Evolutionary conservation across 768 basidiomycete species (phyloP).

Genomic region (Termitomyces sp.): DNA sequence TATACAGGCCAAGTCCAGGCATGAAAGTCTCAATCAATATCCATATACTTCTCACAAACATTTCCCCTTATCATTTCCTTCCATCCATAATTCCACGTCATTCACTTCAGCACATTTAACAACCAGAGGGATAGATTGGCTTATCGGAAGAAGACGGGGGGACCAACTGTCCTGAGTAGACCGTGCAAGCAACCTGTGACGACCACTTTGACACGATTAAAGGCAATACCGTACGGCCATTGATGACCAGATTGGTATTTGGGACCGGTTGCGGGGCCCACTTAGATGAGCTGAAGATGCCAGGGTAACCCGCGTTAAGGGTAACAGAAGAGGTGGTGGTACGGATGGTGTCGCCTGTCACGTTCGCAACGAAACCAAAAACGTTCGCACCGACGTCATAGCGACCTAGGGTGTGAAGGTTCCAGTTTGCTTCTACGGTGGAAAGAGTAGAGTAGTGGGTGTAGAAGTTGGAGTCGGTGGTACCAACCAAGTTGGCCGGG

Average conservation of each 20-base stretch:
- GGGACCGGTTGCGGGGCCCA: conserved; percentile 15
- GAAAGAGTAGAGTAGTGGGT: conserved; percentile 55
- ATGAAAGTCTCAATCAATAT: background rate
- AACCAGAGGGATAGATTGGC: background rate
- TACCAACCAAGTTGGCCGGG: conserved; percentile 34
- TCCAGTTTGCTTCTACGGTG: conserved; percentile 61
- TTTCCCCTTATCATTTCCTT: background rate
- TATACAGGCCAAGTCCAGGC: background rate
- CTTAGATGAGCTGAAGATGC: conserved; percentile 17
- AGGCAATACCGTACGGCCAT: conserved; percentile 19
- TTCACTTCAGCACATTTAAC: background rate
- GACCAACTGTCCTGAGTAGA: conserved; percentile 16
- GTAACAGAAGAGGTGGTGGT: conserved; percentile 9
- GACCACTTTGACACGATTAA: conserved; percentile 19
- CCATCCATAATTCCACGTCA: too few relatives aligned
- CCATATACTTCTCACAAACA: background rate
- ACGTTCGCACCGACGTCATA: conserved; percentile 36
- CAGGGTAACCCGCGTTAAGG: conserved; percentile 20
- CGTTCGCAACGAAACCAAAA: conserved; percentile 41
- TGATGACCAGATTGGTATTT: conserved; percentile 19
- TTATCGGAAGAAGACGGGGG: conserved; percentile 4
- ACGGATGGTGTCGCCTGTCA: conserved; percentile 34
- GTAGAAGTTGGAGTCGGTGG: conserved; percentile 49
- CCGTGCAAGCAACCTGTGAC: conserved; percentile 18
- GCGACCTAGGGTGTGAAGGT: conserved; percentile 55